Percentiles rank a stretch among this genome's conserved stretches.
Evolutionary conservation across 139 green algal genomes (phyloP).

Genomic region (Gonium pectorale): DNA sequence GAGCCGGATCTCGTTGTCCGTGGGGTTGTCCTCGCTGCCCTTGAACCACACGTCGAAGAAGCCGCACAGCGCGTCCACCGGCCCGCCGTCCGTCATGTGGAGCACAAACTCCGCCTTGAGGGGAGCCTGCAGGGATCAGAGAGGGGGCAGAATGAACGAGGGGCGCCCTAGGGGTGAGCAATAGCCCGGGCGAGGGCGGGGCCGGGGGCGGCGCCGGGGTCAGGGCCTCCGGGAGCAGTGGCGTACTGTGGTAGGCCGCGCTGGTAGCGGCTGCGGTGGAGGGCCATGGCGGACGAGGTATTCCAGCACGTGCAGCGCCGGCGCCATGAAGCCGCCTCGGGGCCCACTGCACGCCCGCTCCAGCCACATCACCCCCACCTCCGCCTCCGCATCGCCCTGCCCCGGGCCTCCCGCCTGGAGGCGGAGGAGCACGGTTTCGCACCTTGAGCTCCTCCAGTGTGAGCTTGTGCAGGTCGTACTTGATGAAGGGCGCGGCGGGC

Average conservation of each 20-base stretch:
- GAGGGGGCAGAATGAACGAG: neutral
- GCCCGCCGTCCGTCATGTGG: constrained; percentile 71
- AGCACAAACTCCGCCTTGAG: constrained; percentile 66
- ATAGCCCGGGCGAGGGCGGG: neutral
- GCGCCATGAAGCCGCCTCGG: neutral
- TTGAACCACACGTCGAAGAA: constrained; percentile 88
- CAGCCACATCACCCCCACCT: neutral
- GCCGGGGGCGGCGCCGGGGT: neutral
- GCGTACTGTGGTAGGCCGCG: no score
- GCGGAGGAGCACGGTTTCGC: no score
- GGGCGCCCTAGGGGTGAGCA: neutral
- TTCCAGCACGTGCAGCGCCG: no score
- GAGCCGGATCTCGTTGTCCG: constrained; percentile 78
- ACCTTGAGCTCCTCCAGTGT: constrained; percentile 88
- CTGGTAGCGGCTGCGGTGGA: no score
- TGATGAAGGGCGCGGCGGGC: constrained; percentile 76
- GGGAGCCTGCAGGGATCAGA: constrained; percentile 38
- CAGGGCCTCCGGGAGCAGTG: neutral
- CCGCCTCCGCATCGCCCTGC: neutral
- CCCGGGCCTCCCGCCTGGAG: no score
- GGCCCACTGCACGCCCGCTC: neutral
- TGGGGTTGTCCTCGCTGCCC: constrained; percentile 70
- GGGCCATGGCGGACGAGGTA: no score
- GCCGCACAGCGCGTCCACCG: constrained; percentile 86
- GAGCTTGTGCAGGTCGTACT: constrained; percentile 89